Percentiles rank a stretch among this genome's conserved stretches.
These are phyloP conservation scores for Claviceps fusiformis DNA, from an alignment of 2,329 filamentous ascomycete genomes.

Conservation along the genomic window DNA sequence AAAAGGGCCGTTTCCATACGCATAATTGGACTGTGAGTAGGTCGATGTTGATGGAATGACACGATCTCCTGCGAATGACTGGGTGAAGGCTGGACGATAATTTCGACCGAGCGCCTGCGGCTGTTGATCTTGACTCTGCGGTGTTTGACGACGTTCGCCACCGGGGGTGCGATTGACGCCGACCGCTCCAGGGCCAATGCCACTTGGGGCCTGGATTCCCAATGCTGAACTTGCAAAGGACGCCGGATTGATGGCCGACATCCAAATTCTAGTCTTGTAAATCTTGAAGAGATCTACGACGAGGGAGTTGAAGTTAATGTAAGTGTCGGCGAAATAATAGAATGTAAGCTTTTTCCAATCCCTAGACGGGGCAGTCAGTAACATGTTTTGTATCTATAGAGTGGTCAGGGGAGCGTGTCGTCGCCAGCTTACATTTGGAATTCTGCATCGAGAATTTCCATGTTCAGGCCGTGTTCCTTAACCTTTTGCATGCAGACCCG, in stretches of 20 bases:
- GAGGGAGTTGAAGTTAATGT: slow-evolving; percentile 97
- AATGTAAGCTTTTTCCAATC: slow-evolving; percentile 99
- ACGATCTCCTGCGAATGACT: slow-evolving; percentile 29
- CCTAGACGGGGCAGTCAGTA: slow-evolving; percentile 34
- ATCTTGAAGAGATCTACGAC: slow-evolving; percentile 98
- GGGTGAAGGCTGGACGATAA: slow-evolving; percentile 29
- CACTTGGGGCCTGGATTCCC: slow-evolving; percentile 55
- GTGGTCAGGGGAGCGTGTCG: neutral
- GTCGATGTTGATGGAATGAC: slow-evolving; percentile 23
- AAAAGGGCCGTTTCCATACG: slow-evolving; percentile 20
- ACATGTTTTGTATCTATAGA: neutral
- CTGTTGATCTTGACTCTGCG: slow-evolving; percentile 23
- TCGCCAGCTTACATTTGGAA: slow-evolving; percentile 86
- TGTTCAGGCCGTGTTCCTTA: slow-evolving; percentile 82
- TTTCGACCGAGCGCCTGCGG: slow-evolving; percentile 25
- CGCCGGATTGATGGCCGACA: slow-evolving; percentile 96
- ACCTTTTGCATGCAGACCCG: slow-evolving; percentile 94
- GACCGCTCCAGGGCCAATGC: slow-evolving; percentile 53
- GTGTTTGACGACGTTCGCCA: slow-evolving; percentile 35
- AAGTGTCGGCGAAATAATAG: slow-evolving; percentile 95
- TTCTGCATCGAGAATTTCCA: slow-evolving; percentile 97
- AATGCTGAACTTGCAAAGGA: slow-evolving; percentile 75
- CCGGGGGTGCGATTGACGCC: slow-evolving; percentile 35
- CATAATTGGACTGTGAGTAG: slow-evolving; percentile 22
- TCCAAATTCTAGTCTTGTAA: slow-evolving; percentile 99